These are phyloP conservation scores for Poa annua DNA, from an alignment of 176 grass and related monocot species.

Conservation along the genomic window DNA sequence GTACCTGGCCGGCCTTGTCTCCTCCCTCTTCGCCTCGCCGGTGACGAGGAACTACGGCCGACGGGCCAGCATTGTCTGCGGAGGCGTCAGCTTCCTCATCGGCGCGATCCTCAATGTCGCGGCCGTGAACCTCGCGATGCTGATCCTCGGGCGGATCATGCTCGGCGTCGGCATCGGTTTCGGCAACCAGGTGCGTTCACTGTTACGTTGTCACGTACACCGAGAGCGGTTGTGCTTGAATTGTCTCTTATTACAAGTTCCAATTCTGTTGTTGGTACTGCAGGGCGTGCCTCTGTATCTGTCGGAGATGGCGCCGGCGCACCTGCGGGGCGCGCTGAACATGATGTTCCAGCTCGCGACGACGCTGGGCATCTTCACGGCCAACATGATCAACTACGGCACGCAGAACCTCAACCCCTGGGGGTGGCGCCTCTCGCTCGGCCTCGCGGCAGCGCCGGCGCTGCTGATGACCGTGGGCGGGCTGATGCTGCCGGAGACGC, in stretches of 20 bases:
- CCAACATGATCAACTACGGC: constrained; percentile 98
- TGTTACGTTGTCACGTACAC: not conserved
- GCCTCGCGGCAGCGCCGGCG: constrained; percentile 69
- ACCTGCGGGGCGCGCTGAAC: constrained; percentile 87
- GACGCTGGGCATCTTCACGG: constrained; percentile 89
- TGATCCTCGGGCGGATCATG: constrained; percentile 89
- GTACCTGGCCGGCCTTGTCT: constrained; percentile 81
- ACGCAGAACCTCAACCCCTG: constrained; percentile 80
- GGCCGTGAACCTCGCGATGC: constrained; percentile 72
- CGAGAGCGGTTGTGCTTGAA: not conserved
- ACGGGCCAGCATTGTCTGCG: constrained; percentile 79
- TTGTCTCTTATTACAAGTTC: not conserved
- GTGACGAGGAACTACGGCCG: constrained; percentile 90
- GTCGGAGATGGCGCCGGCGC: constrained; percentile 92
- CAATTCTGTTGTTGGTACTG: not conserved
- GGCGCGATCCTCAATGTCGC: constrained; percentile 78
- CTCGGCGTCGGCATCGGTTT: constrained; percentile 91
- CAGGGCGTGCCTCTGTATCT: constrained; percentile 87
- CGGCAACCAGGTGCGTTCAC: constrained; percentile 72
- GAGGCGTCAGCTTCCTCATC: constrained; percentile 80
- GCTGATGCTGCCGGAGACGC: constrained; percentile 81
- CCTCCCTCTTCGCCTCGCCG: constrained; percentile 70
- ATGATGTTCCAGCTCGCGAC: constrained; percentile 99
- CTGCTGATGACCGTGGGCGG: constrained; percentile 82
- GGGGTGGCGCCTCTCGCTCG: constrained; percentile 93